Evolutionary conservation across 805 yeast species (phyloP), one percentile per base, ranked within the genome.

Genomic region (Candida insectalens): DNA sequence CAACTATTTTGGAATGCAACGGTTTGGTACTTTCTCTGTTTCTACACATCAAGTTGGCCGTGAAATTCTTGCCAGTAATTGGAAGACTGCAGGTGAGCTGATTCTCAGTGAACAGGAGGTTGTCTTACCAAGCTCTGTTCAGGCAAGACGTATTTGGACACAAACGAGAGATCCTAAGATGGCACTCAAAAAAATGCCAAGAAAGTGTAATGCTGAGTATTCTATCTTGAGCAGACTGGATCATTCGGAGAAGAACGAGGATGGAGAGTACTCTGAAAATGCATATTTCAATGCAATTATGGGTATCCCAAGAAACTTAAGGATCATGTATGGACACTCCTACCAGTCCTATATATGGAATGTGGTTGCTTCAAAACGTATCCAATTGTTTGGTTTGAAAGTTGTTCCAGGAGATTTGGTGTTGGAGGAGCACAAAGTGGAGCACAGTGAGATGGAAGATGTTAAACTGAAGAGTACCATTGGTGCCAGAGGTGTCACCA

Each of bases 321-420:
- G 96, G 53, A 74, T 88, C 38, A 89, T 92, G 94, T 92, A 92
- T 51, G 95, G 83, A 2, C 99, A 92, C 58, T 95, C 98, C 3
- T 94, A 94, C 55, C 98, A 92, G 60, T 84, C 96, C 42, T 92
- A 79, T 50, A 72, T 92, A 19, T 94, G 98, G 99, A 94, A 94
- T 51, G 53, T 68, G 34, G 94, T 79, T 23, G 89, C 87, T 1
- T 79, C 94, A 33, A 71, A 71, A 44, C 69, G 98, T 50, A 64
- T 85, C 28, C 73, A 72, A 46, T 51, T 77, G 36, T 80, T 69
- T 56, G 96, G 96, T 2, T 51, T 71, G 40, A 53, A 67, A 19
- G 72, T 82, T 23, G 80, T 82, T 37, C 80, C 63, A 23, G 97
- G 97, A 19, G 97, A 88, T 55, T 63, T 88, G 44, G 85, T 88